Conservation (phyloP, 2,329 filamentous ascomycete species). For the Lizonia empirigonia region DNA sequence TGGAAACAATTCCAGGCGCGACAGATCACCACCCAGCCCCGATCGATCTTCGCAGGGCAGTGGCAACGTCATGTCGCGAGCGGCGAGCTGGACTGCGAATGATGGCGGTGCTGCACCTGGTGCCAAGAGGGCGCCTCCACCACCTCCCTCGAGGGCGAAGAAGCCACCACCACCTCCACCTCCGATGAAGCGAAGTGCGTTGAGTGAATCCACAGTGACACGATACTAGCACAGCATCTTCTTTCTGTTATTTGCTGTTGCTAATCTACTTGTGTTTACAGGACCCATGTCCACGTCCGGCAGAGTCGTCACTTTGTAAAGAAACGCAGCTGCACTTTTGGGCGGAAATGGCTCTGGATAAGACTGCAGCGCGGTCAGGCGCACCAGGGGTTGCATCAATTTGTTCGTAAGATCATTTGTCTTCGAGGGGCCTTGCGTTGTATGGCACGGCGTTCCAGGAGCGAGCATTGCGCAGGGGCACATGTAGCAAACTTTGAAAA, state of each 20-base stretch:
- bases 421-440: slow-evolving; percentile 10
- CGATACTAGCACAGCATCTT: slow-evolving; percentile 37
- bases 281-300: slow-evolving; percentile 22
- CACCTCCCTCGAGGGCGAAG: slow-evolving; percentile 67
- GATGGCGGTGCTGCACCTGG: slow-evolving; percentile 27
- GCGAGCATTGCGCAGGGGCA: slow-evolving; percentile 9
- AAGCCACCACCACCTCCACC: slow-evolving; percentile 69
- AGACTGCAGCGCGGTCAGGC: slow-evolving; percentile 34
- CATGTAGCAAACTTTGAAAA: slow-evolving; percentile 6
- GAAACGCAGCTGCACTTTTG: neutral
- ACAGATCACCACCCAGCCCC: slow-evolving; percentile 59
- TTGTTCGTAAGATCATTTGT: slow-evolving; percentile 6
- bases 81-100: slow-evolving; percentile 56
- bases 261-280: slow-evolving; percentile 24
- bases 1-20: slow-evolving; percentile 43
- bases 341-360: neutral
- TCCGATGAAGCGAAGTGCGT: slow-evolving; percentile 64
- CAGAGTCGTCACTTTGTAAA: slow-evolving; percentile 24
- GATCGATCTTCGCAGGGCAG: slow-evolving; percentile 51
- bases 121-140: slow-evolving; percentile 58
- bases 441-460: slow-evolving; percentile 10
- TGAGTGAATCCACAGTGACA: slow-evolving; percentile 49
- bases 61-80: slow-evolving; percentile 57
- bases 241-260: slow-evolving; percentile 13
- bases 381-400: slow-evolving; percentile 17